These are phyloP conservation scores for Phytophthora aleatoria DNA, from an alignment of 352 stramenopile genomes.

Conservation along the genomic window DNA sequence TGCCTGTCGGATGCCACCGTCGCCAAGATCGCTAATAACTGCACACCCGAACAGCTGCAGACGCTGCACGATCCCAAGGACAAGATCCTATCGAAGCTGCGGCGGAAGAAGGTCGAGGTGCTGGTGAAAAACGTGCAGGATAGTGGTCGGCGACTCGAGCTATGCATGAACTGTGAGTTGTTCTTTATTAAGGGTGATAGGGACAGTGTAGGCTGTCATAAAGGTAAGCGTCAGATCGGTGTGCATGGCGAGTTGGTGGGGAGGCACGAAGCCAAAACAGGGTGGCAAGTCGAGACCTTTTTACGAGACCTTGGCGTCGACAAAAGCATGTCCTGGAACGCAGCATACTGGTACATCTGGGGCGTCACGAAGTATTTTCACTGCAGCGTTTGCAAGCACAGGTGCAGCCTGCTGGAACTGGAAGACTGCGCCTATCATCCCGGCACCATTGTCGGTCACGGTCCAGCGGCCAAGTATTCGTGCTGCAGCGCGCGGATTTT, in stretches of 20 bases:
- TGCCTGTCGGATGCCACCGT: conserved; percentile 84
- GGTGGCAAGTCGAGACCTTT: conserved; percentile 57
- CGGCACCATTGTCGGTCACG: conserved; percentile 42
- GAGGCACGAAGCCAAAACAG: conserved; percentile 41
- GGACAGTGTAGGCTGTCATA: conserved; percentile 33
- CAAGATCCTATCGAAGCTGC: conserved; percentile 87
- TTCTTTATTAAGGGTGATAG: conserved; percentile 44
- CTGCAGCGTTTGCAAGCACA: conserved; percentile 54
- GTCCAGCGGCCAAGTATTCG: conserved; percentile 49
- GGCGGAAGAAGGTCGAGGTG: conserved; percentile 81
- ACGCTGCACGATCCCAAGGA: conserved; percentile 81
- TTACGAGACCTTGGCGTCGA: conserved; percentile 44
- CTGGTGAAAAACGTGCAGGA: conserved; percentile 49
- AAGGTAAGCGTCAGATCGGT: conserved; percentile 44
- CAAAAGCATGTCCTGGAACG: conserved; percentile 59
- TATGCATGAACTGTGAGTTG: conserved; percentile 52
- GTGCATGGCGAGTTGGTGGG: conserved; percentile 57
- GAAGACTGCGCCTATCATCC: conserved; percentile 54
- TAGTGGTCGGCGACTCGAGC: conserved; percentile 27
- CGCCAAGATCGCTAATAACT: conserved; percentile 67
- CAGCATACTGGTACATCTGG: conserved; percentile 87
- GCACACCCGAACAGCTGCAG: conserved; percentile 63
- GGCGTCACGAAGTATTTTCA: conserved; percentile 56
- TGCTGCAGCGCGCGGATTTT: conserved; percentile 60
- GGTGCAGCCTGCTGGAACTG: conserved; percentile 49